Conservation (phyloP, 176 grass and related monocot species). For the Areca catechu region DNA sequence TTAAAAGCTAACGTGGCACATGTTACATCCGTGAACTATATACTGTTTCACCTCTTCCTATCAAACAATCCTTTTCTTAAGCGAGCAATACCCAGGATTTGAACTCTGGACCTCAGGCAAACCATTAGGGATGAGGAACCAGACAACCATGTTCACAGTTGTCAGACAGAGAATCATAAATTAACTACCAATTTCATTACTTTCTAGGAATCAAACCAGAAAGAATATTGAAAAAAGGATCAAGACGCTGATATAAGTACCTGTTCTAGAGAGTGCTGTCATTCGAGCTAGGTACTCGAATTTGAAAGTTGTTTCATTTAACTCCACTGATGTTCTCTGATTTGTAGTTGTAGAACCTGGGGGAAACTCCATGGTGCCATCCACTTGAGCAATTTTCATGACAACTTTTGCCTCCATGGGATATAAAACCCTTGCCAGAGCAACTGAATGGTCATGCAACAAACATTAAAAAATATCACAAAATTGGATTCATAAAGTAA, state of each 20-base stretch:
- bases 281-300: slow-evolving; percentile 61
- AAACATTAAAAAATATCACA: neutral
- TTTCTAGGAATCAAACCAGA: neutral
- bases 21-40: too few relatives aligned
- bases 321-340: slow-evolving; percentile 26
- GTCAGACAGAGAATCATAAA: neutral
- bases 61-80: too few relatives aligned
- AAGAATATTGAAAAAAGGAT: neutral
- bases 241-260: slow-evolving; percentile 20
- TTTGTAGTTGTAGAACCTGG: slow-evolving; percentile 22
- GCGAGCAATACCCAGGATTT: too few relatives aligned
- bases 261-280: slow-evolving; percentile 73
- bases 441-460: slow-evolving; percentile 47
- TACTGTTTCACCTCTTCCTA: too few relatives aligned
- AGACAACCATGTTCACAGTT: too few relatives aligned
- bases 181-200: neutral
- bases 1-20: too few relatives aligned
- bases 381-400: slow-evolving; percentile 82
- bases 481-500: neutral
- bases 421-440: slow-evolving; percentile 74
- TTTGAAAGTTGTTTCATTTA: slow-evolving; percentile 47
- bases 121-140: too few relatives aligned
- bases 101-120: too few relatives aligned
- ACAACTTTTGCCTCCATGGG: slow-evolving; percentile 67
- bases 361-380: slow-evolving; percentile 67